A percentile compares a stretch with the other conserved stretches of the same genome.
Conservation (phyloP, 2,329 filamentous ascomycete species). For the Onygenales sp. region DNA sequence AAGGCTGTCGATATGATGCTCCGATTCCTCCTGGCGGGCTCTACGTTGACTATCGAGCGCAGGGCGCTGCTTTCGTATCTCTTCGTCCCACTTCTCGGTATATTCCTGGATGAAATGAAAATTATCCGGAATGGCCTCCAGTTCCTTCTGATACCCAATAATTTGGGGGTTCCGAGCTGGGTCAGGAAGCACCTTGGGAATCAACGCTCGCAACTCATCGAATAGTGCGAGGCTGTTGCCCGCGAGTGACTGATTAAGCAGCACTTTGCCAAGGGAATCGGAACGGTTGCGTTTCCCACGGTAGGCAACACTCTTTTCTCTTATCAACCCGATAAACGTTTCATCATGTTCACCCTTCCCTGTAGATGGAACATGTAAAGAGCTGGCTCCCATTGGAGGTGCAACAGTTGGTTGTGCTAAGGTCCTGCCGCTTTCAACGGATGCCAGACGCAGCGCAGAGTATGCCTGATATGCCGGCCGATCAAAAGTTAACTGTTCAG, state of each 20-base stretch:
- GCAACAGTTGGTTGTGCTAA: constrained; percentile 27
- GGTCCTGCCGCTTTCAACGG: constrained; percentile 33
- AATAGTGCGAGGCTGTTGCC: constrained; percentile 18
- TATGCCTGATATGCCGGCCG: constrained; percentile 39
- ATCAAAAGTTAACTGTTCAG: constrained; percentile 28
- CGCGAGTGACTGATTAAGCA: constrained; percentile 21
- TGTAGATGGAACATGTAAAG: constrained; percentile 8
- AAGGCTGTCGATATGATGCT: constrained; percentile 43
- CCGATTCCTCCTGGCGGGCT: constrained; percentile 42
- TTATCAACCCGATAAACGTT: constrained; percentile 38
- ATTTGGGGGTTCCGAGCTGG: constrained; percentile 26
- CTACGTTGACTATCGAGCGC: constrained; percentile 40
- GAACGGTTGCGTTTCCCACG: constrained; percentile 18
- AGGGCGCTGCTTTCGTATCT: constrained; percentile 33
- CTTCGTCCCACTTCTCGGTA: constrained; percentile 37
- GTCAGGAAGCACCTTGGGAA: constrained; percentile 24
- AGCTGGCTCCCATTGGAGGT: constrained; percentile 11
- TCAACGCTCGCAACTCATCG: constrained; percentile 26
- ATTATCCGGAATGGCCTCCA: constrained; percentile 30
- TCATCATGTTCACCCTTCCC: constrained; percentile 29
- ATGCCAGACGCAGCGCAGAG: constrained; percentile 36
- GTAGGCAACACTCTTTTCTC: constrained; percentile 37
- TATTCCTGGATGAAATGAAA: constrained; percentile 35
- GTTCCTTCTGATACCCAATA: constrained; percentile 21
- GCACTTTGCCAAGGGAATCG: constrained; percentile 20